Base-by-base conservation (phyloP, 192 early-diverging fungal genomes). In the Backusella mclennaniae region DNA sequence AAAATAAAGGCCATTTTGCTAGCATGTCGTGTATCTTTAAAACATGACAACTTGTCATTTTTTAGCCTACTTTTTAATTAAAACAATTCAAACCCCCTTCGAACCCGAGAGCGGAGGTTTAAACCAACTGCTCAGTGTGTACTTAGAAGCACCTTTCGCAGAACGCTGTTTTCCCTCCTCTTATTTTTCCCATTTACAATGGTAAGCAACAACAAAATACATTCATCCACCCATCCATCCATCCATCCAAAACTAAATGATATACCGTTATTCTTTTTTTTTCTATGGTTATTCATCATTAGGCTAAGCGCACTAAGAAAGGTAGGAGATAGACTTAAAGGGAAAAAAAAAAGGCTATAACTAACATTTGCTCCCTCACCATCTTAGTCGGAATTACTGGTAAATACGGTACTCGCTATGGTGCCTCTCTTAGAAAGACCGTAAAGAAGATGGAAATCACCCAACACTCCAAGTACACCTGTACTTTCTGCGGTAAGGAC, bases 331-430 rank as follows among this genome's bases (percentile, higher is more conserved):
- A 49, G 12, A 17, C 12, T 41, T 0, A 11, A 44, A 44, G 3
- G 15, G 42, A 44, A 39, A 39, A 3, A 8, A 3, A 2, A 9
- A 39, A 39, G 11, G 38, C 8, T 39, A 11, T 12, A 33, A 39
- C 38, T 39, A 39, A 39, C 7, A 39, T 39, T 33, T 33, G 9
- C 38, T 12, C 9, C 11, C 7, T 3, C 11, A 11, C 38, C 17
- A 49, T 66, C 23, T 33, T 66, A 93, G 78, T 97, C 84, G 97
- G 97, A 92, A 94, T 99, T 87, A 93, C 92, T 89, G 97, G 97
- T 84, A 99, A 99, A 88, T 98, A 99, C 94, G 97, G 97, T 89
- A 94, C 95, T 84, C 95, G 96, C 88, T 99, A 99, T 90, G 97
- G 97, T 95, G 95, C 97, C 80, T 98, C 97, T 73, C 92, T 99